Evolutionary conservation across 2,329 filamentous ascomycete species (phyloP).

Genomic region (Trichophyton benhamiae): DNA sequence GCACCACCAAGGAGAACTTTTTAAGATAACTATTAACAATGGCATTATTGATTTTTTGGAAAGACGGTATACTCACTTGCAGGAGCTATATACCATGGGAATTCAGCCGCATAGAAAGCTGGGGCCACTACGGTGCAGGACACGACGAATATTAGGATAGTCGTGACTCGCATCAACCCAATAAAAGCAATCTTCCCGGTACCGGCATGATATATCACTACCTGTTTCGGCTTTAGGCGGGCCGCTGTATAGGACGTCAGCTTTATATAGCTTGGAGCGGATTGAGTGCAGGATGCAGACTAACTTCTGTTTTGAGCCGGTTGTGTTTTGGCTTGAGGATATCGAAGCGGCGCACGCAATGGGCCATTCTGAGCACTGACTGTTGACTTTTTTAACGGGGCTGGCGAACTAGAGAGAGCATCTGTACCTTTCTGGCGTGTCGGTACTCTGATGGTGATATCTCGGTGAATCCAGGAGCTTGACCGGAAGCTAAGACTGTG

Average conservation of each 20-base stretch:
- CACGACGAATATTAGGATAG: slow-evolving; percentile 55
- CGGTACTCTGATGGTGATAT: slow-evolving; percentile 1
- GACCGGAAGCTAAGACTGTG: background rate
- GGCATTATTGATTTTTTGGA: too few species aligned
- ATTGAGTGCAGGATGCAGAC: background rate
- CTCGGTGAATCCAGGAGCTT: background rate
- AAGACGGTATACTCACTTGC: slow-evolving; percentile 25
- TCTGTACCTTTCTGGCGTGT: slow-evolving; percentile 7
- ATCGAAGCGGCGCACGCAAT: slow-evolving; percentile 6
- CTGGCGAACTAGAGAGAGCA: background rate
- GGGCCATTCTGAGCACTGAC: background rate
- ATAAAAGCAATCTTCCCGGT: slow-evolving; percentile 54
- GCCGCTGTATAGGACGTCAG: background rate
- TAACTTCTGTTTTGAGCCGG: slow-evolving; percentile 3
- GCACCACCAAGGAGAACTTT: slow-evolving; percentile 49
- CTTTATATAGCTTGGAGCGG: background rate
- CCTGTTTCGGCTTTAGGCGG: slow-evolving; percentile 23
- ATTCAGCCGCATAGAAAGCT: slow-evolving; percentile 37
- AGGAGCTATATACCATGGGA: slow-evolving; percentile 32
- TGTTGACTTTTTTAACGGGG: background rate
- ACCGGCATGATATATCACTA: slow-evolving; percentile 67
- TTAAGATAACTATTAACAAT: slow-evolving; percentile 6
- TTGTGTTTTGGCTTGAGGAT: slow-evolving; percentile 6
- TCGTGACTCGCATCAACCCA: slow-evolving; percentile 57
- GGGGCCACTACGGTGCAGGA: slow-evolving; percentile 55